These are phyloP conservation scores for Saccharum spontaneum DNA, from an alignment of 176 grass and related monocot species.

Conservation along the genomic window DNA sequence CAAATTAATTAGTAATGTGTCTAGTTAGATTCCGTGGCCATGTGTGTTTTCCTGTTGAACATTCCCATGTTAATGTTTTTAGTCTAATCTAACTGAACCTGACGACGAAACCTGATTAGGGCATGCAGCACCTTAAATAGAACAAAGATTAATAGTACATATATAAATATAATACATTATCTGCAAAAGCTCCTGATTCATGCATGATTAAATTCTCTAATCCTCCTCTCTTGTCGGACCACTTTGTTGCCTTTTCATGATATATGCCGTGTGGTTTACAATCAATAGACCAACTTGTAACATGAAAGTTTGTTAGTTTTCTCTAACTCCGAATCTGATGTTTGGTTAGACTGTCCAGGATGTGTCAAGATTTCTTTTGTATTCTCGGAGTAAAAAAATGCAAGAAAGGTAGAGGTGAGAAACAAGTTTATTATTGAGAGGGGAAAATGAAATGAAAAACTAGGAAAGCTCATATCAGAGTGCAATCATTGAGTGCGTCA, in stretches of 20 bases:
- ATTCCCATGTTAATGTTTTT: not conserved
- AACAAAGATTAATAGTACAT: not conserved
- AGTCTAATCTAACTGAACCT: not conserved
- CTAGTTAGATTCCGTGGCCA: not conserved
- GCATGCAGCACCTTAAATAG: not conserved
- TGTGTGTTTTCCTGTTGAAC: not conserved
- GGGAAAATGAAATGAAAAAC: not conserved
- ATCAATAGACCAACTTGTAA: constrained; percentile 10
- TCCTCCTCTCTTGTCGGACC: not conserved
- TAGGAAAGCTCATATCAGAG: not conserved
- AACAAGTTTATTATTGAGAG: not conserved
- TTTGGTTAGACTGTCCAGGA: constrained; percentile 7
- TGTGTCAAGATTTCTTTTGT: not conserved
- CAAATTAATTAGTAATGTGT: not conserved
- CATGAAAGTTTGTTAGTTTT: constrained; percentile 30
- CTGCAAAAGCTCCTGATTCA: not conserved
- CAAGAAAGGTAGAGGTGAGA: not conserved
- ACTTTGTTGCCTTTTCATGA: not conserved
- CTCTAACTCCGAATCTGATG: constrained; percentile 10
- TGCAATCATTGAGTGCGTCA: constrained; percentile 38
- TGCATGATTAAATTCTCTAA: not conserved
- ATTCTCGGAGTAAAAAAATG: not conserved
- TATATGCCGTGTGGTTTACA: not conserved
- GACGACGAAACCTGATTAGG: not conserved
- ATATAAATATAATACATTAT: constrained; percentile 11